phyloP scores from a whole-genome alignment of 2,329 filamentous ascomycete genomes.

The Bretziella fagacearum region DNA sequence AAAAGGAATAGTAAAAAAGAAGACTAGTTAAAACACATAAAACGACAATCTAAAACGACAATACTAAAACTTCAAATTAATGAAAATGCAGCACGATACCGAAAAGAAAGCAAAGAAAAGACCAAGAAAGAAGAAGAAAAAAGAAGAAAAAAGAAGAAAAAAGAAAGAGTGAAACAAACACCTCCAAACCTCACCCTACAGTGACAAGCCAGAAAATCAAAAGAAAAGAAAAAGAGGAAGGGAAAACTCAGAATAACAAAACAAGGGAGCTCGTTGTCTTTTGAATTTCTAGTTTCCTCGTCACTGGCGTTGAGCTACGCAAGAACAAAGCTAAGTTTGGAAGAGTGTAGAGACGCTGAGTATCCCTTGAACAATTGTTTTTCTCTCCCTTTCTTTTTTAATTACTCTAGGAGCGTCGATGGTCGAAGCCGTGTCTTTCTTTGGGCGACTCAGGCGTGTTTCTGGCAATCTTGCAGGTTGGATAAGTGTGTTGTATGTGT shows the following conservation, averaged over 20 bases:
- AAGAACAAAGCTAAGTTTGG: neutral
- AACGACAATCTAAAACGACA: neutral
- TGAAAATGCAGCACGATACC: neutral
- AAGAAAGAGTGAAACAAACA: neutral
- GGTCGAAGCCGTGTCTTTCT: no score
- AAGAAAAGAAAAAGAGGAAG: neutral
- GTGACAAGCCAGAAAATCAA: no score
- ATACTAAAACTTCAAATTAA: neutral
- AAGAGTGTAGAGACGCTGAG: no score
- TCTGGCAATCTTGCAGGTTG: no score
- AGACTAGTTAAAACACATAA: neutral
- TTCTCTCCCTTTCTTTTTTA: no score
- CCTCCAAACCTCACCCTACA: neutral
- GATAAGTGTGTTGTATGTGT: no score
- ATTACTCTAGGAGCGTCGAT: no score
- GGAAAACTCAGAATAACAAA: neutral
- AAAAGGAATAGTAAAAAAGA: neutral
- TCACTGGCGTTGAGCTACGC: neutral
- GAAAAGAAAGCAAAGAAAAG: neutral
- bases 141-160: conserved; percentile 2
- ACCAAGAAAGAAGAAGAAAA: neutral
- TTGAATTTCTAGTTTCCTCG: neutral
- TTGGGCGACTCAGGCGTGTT: no score
- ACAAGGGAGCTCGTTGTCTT: no score
- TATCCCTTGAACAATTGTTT: no score